A percentile compares a stretch with the other conserved stretches of the same genome.
These are phyloP conservation scores for Fonsecaea pedrosoi DNA, from an alignment of 2,329 filamentous ascomycete genomes.

Conservation along the genomic window DNA sequence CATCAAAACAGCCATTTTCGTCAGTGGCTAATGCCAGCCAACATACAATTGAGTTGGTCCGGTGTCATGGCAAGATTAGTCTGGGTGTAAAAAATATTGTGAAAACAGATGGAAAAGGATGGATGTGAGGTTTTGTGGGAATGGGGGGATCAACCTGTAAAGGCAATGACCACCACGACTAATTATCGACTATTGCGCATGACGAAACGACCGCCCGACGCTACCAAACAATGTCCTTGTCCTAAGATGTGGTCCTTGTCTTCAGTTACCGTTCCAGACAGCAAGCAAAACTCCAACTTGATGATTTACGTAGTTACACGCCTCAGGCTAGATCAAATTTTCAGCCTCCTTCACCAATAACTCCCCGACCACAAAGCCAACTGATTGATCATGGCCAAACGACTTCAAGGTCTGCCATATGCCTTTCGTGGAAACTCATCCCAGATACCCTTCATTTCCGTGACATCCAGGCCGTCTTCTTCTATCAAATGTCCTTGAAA, in stretches of 20 bases:
- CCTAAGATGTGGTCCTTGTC: not conserved
- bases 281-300: too few relatives aligned
- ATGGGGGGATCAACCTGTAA: not conserved
- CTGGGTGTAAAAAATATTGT: too few relatives aligned
- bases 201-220: not conserved
- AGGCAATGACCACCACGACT: not conserved
- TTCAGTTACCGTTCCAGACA: not conserved
- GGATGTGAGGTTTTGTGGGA: too few relatives aligned
- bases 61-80: too few relatives aligned
- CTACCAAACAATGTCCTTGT: not conserved
- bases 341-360: too few relatives aligned
- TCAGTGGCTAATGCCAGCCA: not conserved
- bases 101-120: too few relatives aligned
- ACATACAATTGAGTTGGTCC: too few relatives aligned
- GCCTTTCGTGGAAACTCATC: conserved; percentile 30
- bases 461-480: conserved; percentile 13
- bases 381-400: not conserved
- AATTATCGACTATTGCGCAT: not conserved
- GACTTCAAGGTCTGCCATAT: conserved; percentile 27
- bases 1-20: not conserved
- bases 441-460: conserved; percentile 26
- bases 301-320: too few relatives aligned
- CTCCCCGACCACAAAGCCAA: too few relatives aligned
- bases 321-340: too few relatives aligned
- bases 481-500: conserved; percentile 26